Evolutionary conservation across 371 early-diverging fungal species (phyloP).

Genomic region (Mucor irregularis): DNA sequence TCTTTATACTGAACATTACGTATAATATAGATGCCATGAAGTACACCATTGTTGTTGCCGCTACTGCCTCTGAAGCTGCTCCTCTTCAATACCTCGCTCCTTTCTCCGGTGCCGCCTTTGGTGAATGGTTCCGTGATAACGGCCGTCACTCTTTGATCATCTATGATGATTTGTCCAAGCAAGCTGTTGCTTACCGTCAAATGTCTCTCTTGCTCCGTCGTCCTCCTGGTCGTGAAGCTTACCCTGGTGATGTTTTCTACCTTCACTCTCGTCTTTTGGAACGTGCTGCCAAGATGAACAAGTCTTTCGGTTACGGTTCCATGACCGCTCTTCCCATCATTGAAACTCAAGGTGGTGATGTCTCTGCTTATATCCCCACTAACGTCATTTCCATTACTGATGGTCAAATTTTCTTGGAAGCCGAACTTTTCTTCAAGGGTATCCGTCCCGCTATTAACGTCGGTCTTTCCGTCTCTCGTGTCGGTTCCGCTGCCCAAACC

Average conservation of each 20-base stretch:
- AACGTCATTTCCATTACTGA: slow-evolving; percentile 99
- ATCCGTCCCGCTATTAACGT: slow-evolving; percentile 98
- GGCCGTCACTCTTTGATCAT: slow-evolving; percentile 93
- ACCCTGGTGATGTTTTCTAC: slow-evolving; percentile 98
- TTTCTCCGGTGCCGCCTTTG: slow-evolving; percentile 92
- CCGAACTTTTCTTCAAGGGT: slow-evolving; percentile 98
- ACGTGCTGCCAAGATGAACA: slow-evolving; percentile 97
- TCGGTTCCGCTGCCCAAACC: slow-evolving; percentile 97
- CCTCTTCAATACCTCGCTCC: slow-evolving; percentile 96
- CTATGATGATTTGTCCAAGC: slow-evolving; percentile 97
- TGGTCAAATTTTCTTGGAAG: slow-evolving; percentile 92
- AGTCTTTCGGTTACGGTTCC: slow-evolving; percentile 89
- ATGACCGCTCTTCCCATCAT: slow-evolving; percentile 96
- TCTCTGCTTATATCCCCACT: slow-evolving; percentile 98
- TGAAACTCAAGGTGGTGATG: slow-evolving; percentile 98
- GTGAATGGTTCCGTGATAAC: slow-evolving; percentile 98
- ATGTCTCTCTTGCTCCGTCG: slow-evolving; percentile 96
- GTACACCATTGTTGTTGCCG: slow-evolving; percentile 95
- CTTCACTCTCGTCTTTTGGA: slow-evolving; percentile 96
- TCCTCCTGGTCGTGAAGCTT: slow-evolving; percentile 98
- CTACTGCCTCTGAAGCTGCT: slow-evolving; percentile 95
- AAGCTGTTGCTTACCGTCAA: slow-evolving; percentile 98
- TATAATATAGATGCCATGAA: slow-evolving; percentile 50
- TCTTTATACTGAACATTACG: neutral
- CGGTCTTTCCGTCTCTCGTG: slow-evolving; percentile 98